These are phyloP conservation scores for Cladosporium sp. DNA, from an alignment of 2,329 filamentous ascomycete genomes.

Conservation along the genomic window DNA sequence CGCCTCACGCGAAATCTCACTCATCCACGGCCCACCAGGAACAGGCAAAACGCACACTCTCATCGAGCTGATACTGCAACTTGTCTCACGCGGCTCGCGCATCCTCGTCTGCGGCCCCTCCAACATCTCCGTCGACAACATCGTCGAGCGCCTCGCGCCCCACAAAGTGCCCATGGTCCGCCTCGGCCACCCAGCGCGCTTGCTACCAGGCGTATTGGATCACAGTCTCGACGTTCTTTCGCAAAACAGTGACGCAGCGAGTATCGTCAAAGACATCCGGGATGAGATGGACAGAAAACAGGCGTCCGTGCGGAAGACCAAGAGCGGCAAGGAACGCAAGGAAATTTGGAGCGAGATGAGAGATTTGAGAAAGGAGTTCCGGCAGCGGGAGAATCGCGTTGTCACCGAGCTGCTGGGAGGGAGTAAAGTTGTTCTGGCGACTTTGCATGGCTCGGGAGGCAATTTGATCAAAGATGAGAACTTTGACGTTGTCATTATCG, in stretches of 20 bases:
- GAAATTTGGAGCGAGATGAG: slow-evolving; percentile 82
- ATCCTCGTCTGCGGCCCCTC: slow-evolving; percentile 94
- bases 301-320: slow-evolving; percentile 80
- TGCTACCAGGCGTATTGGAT: slow-evolving; percentile 80
- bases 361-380: slow-evolving; percentile 81
- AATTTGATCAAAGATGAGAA: slow-evolving; percentile 72
- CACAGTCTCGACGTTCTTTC: slow-evolving; percentile 92
- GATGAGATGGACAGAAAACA: slow-evolving; percentile 93
- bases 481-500: slow-evolving; percentile 93
- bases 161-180: slow-evolving; percentile 84
- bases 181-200: slow-evolving; percentile 84
- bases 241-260: slow-evolving; percentile 82
- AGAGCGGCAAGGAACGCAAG: slow-evolving; percentile 71
- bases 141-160: slow-evolving; percentile 83
- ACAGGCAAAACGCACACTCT: slow-evolving; percentile 97
- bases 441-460: slow-evolving; percentile 86
- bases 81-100: slow-evolving; percentile 68
- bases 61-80: slow-evolving; percentile 90
- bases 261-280: slow-evolving; percentile 84
- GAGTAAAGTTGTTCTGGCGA: slow-evolving; percentile 87
- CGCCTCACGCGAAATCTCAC: slow-evolving; percentile 71
- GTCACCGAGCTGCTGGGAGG: slow-evolving; percentile 68
- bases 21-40: slow-evolving; percentile 93
- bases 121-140: slow-evolving; percentile 97
- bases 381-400: slow-evolving; percentile 77